A percentile compares a stretch with the other conserved stretches of the same genome.
phyloP scores from a whole-genome alignment of 257 asterid species.

The Solanum chaucha region DNA sequence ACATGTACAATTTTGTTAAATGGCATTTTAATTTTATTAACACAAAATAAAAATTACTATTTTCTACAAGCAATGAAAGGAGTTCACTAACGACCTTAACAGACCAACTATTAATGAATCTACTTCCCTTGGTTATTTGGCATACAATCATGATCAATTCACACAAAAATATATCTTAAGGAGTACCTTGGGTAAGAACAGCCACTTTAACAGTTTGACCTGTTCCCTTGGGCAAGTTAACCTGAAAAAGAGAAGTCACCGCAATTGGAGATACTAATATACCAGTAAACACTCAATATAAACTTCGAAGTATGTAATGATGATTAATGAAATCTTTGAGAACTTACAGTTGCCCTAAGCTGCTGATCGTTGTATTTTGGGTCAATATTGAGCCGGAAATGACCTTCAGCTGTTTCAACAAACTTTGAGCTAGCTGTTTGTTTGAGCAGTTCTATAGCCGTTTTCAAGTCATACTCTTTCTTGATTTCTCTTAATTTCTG shows the following conservation, averaged over 20 bases:
- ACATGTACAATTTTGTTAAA: neutral
- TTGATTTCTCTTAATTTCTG: constrained; percentile 76
- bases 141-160: neutral
- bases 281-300: neutral
- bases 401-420: constrained; percentile 86
- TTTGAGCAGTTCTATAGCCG: constrained; percentile 73
- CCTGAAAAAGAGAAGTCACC: constrained; percentile 35
- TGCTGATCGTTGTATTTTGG: constrained; percentile 97
- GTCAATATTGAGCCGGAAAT: constrained; percentile 95
- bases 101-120: neutral
- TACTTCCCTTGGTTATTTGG: neutral
- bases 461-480: constrained; percentile 72
- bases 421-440: constrained; percentile 68
- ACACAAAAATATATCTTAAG: neutral
- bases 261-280: neutral
- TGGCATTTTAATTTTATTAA: neutral
- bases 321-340: neutral
- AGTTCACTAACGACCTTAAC: neutral
- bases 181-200: constrained; percentile 90
- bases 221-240: constrained; percentile 95
- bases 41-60: neutral
- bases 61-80: neutral
- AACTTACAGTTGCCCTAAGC: constrained; percentile 90
- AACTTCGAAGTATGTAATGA: neutral
- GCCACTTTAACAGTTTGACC: constrained; percentile 91